These are phyloP conservation scores for Trypanosoma melophagium DNA, from an alignment of 208 protist genomes.

Conservation along the genomic window DNA sequence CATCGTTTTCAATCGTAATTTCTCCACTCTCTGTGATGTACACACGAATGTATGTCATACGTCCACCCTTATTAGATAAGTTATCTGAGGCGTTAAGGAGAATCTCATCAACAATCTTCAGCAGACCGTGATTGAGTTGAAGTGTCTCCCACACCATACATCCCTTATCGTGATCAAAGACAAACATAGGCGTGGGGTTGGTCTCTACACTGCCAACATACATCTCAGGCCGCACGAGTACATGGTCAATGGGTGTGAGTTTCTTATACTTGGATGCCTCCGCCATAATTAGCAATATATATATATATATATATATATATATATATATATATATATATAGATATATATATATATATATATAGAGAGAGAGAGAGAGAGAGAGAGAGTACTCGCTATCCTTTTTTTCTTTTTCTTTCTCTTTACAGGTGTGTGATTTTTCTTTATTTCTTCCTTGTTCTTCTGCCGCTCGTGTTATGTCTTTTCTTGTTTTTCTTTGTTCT, in stretches of 20 bases:
- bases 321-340: constrained; percentile 9
- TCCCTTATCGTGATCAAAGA: constrained; percentile 84
- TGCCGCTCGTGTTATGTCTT: too few species aligned
- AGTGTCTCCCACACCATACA: constrained; percentile 88
- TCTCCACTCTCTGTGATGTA: constrained; percentile 82
- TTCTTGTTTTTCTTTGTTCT: too few species aligned
- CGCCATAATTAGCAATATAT: constrained; percentile 44
- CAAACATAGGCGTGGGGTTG: constrained; percentile 78
- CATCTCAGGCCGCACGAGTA: constrained; percentile 96
- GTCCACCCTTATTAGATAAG: constrained; percentile 67
- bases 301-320: background rate
- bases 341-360: constrained; percentile 22
- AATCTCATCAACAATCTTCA: constrained; percentile 99
- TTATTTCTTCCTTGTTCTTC: too few species aligned
- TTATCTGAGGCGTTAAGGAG: constrained; percentile 98
- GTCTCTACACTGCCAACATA: constrained; percentile 96
- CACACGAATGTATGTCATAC: constrained; percentile 92
- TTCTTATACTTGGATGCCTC: constrained; percentile 91
- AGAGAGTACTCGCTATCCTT: too few species aligned
- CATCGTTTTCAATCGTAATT: constrained; percentile 96
- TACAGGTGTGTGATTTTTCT: too few species aligned
- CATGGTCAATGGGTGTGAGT: constrained; percentile 94
- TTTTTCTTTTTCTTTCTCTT: too few species aligned
- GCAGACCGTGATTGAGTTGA: constrained; percentile 94
- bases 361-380: too few species aligned